Conservation (phyloP, 805 yeast genomes). For the Teunomyces panamensis region DNA sequence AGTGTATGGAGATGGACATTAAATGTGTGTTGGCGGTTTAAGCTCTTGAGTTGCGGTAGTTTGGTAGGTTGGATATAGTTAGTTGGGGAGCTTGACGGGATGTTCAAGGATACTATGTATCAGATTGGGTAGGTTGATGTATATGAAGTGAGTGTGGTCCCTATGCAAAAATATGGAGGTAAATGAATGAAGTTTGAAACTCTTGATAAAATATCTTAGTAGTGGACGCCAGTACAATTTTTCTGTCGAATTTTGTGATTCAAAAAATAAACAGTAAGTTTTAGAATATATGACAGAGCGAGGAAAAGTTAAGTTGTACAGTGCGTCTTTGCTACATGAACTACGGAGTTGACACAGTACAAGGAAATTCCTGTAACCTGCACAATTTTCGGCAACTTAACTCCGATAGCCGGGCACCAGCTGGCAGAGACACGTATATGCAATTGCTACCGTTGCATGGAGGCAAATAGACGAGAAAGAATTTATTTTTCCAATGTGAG, state of each 20-base stretch:
- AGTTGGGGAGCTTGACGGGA: neutral
- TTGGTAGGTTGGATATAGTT: neutral
- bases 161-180: neutral
- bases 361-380: too few species aligned
- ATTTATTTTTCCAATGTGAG: slow-evolving; percentile 1
- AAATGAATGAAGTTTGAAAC: slow-evolving; percentile 1
- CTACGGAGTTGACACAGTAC: too few species aligned
- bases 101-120: neutral
- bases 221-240: slow-evolving; percentile 4
- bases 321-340: neutral
- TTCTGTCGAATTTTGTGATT: slow-evolving; percentile 3
- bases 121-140: neutral
- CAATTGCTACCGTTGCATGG: neutral
- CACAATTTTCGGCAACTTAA: too few species aligned
- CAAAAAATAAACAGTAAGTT: neutral
- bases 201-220: neutral
- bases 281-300: neutral
- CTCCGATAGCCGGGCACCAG: too few species aligned
- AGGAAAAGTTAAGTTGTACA: neutral
- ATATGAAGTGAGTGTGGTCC: neutral
- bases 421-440: neutral
- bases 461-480: slow-evolving; percentile 1
- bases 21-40: slow-evolving; percentile 1
- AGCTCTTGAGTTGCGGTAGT: neutral
- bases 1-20: slow-evolving; percentile 1